Evolutionary conservation across 2,329 filamentous ascomycete genomes (phyloP).

Genomic region (Stachybotrys echinatus): DNA sequence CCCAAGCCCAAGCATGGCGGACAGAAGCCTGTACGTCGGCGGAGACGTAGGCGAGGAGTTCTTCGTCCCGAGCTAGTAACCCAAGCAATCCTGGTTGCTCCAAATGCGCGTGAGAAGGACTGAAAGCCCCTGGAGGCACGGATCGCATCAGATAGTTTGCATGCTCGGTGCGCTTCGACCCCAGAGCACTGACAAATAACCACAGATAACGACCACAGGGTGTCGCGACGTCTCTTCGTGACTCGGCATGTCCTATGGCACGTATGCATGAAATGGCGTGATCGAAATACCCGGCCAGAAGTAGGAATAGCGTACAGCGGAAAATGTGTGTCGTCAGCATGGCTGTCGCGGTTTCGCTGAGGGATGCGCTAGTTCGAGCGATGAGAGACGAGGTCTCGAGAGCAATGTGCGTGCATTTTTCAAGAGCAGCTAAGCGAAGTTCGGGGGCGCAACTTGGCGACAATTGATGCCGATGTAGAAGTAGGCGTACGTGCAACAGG

Average conservation of each 20-base stretch:
- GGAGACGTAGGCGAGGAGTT: constrained; percentile 80
- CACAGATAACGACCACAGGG: constrained; percentile 76
- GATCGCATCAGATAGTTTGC: constrained; percentile 29
- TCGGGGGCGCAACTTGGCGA: constrained; percentile 62
- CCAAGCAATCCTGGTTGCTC: constrained; percentile 25
- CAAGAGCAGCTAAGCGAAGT: constrained; percentile 65
- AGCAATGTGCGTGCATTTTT: constrained; percentile 69
- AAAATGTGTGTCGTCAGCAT: constrained; percentile 81
- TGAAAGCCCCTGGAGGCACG: constrained; percentile 24
- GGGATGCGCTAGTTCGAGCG: constrained; percentile 54
- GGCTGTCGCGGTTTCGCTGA: constrained; percentile 65
- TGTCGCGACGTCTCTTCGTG: constrained; percentile 65
- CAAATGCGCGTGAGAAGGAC: constrained; percentile 19
- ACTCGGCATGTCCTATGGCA: constrained; percentile 64
- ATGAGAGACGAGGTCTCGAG: constrained; percentile 76
- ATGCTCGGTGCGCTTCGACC: constrained; percentile 47
- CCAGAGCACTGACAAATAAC: constrained; percentile 71
- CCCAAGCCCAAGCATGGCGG: constrained; percentile 68
- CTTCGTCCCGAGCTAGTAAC: constrained; percentile 61
- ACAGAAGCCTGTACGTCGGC: constrained; percentile 74
- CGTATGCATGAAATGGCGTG: constrained; percentile 69
- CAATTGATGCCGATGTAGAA: constrained; percentile 86
- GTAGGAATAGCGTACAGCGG: constrained; percentile 75
- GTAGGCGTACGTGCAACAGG: constrained; percentile 76
- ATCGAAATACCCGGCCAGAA: constrained; percentile 68